Percentiles rank a stretch among this genome's conserved stretches.
These are phyloP conservation scores for Apiospora hydei DNA, from an alignment of 2,329 filamentous ascomycete genomes.

Conservation along the genomic window DNA sequence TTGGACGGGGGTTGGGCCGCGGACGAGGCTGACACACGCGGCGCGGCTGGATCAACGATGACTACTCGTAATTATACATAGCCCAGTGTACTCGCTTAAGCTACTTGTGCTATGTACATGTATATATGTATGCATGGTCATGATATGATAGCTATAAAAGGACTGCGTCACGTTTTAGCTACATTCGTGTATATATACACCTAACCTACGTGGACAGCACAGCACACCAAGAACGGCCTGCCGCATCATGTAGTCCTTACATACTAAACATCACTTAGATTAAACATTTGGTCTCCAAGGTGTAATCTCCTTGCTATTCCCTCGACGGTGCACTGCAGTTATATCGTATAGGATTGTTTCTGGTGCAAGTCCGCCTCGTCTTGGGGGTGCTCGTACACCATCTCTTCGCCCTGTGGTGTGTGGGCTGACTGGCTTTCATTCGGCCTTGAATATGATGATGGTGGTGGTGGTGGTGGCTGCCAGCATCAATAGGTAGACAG, in stretches of 20 bases:
- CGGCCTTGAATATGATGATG: neutral
- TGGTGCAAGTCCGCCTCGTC: neutral
- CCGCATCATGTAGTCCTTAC: neutral
- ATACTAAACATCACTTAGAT: neutral
- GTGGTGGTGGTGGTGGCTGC: neutral
- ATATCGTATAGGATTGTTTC: neutral
- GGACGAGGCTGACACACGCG: constrained; percentile 12
- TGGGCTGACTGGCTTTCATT: neutral
- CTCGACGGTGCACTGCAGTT: neutral
- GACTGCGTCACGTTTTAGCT: neutral
- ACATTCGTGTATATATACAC: neutral
- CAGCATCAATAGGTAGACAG: neutral
- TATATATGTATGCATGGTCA: neutral
- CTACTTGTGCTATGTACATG: neutral
- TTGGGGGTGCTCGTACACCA: neutral
- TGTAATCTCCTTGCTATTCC: neutral
- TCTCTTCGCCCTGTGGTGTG: neutral
- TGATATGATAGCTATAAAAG: neutral
- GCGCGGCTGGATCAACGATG: neutral
- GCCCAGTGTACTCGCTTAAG: neutral
- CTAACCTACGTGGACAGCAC: neutral
- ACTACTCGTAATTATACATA: neutral
- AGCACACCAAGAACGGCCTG: neutral
- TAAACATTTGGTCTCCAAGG: neutral
- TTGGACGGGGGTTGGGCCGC: neutral